A percentile compares a stretch with the other conserved stretches of the same genome.
These are phyloP conservation scores for Starmerella apicola DNA, from an alignment of 805 yeast genomes.

Conservation along the genomic window DNA sequence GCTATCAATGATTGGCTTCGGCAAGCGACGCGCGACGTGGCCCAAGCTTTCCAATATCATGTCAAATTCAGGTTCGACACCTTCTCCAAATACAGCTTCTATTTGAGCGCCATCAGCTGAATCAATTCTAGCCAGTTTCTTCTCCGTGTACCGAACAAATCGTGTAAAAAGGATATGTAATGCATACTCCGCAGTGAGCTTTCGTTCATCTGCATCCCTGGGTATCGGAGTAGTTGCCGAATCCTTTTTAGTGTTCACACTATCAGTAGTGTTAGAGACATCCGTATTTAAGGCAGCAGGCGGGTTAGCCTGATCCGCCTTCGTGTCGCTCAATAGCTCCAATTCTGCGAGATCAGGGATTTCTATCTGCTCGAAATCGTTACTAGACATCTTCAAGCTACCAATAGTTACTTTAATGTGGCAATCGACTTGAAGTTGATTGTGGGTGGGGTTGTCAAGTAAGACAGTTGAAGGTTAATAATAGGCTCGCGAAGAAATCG, in stretches of 20 bases:
- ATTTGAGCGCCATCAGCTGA: slow-evolving; percentile 53
- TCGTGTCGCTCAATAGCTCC: slow-evolving; percentile 1
- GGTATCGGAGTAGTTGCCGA: background rate
- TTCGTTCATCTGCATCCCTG: slow-evolving; percentile 15
- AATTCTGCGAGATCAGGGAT: slow-evolving; percentile 17
- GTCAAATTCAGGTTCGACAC: slow-evolving; percentile 77
- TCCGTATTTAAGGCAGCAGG: too few species aligned
- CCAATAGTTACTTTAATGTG: too few species aligned
- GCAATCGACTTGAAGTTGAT: too few species aligned
- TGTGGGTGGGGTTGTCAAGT: too few species aligned
- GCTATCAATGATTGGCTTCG: slow-evolving; percentile 92
- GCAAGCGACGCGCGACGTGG: slow-evolving; percentile 75
- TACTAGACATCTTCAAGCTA: slow-evolving; percentile 29
- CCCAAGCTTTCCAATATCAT: slow-evolving; percentile 77
- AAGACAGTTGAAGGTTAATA: too few species aligned
- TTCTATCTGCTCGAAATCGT: slow-evolving; percentile 20
- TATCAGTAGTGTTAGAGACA: background rate
- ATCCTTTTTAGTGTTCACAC: background rate
- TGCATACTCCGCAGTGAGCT: slow-evolving; percentile 53
- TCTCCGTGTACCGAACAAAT: slow-evolving; percentile 86
- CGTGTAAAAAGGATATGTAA: slow-evolving; percentile 89
- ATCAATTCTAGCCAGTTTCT: slow-evolving; percentile 64
- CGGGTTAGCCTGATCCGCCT: background rate
- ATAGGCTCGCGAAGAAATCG: too few species aligned
- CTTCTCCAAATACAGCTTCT: slow-evolving; percentile 66